A percentile compares a stretch with the other conserved stretches of the same genome.
These are phyloP conservation scores for Wickerhamiella slavikovae DNA, from an alignment of 805 yeast genomes.

Conservation along the genomic window DNA sequence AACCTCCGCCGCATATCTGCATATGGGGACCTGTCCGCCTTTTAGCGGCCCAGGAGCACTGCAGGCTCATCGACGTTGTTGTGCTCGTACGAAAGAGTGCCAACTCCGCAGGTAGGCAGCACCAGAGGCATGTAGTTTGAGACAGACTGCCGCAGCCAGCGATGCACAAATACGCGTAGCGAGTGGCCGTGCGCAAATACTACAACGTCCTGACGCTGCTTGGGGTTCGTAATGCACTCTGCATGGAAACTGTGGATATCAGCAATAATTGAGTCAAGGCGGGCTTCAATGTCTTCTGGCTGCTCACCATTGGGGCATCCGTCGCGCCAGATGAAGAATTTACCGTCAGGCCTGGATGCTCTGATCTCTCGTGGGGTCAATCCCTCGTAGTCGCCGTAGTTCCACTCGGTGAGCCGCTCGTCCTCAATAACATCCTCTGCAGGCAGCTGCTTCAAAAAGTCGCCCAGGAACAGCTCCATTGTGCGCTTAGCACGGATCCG, in stretches of 20 bases:
- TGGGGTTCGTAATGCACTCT: constrained; percentile 19
- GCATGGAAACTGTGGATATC: constrained; percentile 32
- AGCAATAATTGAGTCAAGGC: constrained; percentile 53
- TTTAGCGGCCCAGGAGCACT: constrained; percentile 51
- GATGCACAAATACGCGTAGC: constrained; percentile 66
- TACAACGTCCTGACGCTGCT: constrained; percentile 63
- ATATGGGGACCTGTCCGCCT: no score
- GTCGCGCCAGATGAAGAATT: constrained; percentile 71
- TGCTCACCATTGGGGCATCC: constrained; percentile 88
- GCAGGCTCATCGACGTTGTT: constrained; percentile 75
- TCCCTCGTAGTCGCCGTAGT: constrained; percentile 92
- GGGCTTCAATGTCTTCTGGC: constrained; percentile 38
- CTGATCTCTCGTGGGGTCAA: no score
- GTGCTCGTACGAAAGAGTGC: constrained; percentile 80
- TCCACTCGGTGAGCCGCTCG: constrained; percentile 81
- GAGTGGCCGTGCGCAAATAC: constrained; percentile 91
- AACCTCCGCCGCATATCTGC: no score
- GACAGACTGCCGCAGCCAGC: constrained; percentile 58
- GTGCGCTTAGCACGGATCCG: constrained; percentile 64
- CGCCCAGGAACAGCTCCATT: constrained; percentile 36
- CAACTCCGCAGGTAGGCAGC: constrained; percentile 89
- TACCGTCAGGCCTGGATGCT: no score
- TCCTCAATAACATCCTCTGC: constrained; percentile 10
- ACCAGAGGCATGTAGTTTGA: constrained; percentile 55
- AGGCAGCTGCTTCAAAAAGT: constrained; percentile 20